Percentiles rank a stretch among this genome's conserved stretches.
Conservation (phyloP, 2,329 filamentous ascomycete species). For the Fusarium palustre region DNA sequence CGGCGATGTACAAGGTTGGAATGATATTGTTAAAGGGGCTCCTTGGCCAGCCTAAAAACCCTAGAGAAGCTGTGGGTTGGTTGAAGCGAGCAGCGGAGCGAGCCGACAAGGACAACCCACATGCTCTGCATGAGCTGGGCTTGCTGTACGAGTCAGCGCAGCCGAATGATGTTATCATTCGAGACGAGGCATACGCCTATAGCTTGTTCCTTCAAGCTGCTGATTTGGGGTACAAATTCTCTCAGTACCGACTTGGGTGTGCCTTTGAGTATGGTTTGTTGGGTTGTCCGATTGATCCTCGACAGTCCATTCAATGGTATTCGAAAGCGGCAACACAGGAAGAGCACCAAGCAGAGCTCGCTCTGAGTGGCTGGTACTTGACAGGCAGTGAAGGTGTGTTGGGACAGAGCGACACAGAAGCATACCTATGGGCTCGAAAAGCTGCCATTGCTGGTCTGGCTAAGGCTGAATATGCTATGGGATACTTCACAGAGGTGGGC, state of each 20-base stretch:
- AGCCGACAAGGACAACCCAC: constrained; percentile 90
- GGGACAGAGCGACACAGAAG: constrained; percentile 92
- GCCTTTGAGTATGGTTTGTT: constrained; percentile 91
- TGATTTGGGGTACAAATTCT: constrained; percentile 93
- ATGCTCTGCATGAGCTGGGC: constrained; percentile 90
- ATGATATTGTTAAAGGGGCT: constrained; percentile 96
- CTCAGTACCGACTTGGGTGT: constrained; percentile 88
- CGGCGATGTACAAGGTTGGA: constrained; percentile 98
- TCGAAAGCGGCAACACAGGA: constrained; percentile 89
- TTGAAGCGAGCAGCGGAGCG: constrained; percentile 91
- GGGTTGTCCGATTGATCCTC: constrained; percentile 83
- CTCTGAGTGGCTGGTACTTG: constrained; percentile 91
- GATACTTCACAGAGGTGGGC: constrained; percentile 95
- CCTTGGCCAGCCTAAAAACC: constrained; percentile 85
- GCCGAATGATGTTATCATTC: constrained; percentile 77
- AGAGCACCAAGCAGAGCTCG: constrained; percentile 91
- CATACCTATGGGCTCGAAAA: constrained; percentile 96
- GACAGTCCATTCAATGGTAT: constrained; percentile 93
- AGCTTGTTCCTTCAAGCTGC: constrained; percentile 86
- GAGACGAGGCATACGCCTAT: constrained; percentile 85
- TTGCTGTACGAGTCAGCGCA: constrained; percentile 73
- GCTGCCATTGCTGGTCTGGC: constrained; percentile 87
- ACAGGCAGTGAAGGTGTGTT: constrained; percentile 90
- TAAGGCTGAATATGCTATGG: constrained; percentile 97
- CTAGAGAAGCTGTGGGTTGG: constrained; percentile 89